Percentiles rank a stretch among this genome's conserved stretches.
These are phyloP conservation scores for Monosporascus sp. DNA, from an alignment of 2,329 filamentous ascomycete genomes.

Conservation along the genomic window DNA sequence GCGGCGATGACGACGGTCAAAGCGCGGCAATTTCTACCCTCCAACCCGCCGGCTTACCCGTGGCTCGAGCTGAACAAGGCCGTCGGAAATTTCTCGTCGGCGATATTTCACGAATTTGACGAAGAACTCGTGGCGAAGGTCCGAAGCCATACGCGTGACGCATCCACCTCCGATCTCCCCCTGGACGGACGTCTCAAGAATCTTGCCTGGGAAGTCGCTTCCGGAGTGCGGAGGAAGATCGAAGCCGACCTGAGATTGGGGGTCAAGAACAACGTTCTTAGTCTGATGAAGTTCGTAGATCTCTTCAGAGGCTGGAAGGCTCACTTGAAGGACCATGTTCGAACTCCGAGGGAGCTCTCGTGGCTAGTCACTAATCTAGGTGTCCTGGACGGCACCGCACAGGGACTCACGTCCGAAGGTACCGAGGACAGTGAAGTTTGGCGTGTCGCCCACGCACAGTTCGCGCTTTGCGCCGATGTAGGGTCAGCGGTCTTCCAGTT, in stretches of 20 bases:
- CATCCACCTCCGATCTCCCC: not conserved
- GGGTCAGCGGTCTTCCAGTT: slow-evolving; percentile 7
- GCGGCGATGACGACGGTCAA: slow-evolving; percentile 9
- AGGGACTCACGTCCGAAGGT: not conserved
- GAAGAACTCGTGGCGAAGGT: slow-evolving; percentile 9
- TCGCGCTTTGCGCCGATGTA: slow-evolving; percentile 11
- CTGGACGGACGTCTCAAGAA: slow-evolving; percentile 3
- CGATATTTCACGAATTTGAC: slow-evolving; percentile 11
- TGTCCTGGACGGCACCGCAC: slow-evolving; percentile 20
- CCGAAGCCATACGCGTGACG: not conserved
- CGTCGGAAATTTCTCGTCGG: slow-evolving; percentile 16
- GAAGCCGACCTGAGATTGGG: slow-evolving; percentile 18
- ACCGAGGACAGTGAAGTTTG: slow-evolving; percentile 1
- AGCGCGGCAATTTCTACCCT: slow-evolving; percentile 12
- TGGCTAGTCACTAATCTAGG: slow-evolving; percentile 29
- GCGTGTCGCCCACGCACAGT: slow-evolving; percentile 11
- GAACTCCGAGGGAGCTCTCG: slow-evolving; percentile 21
- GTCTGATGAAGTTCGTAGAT: slow-evolving; percentile 24
- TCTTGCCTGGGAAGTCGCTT: slow-evolving; percentile 15
- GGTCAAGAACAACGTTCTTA: slow-evolving; percentile 26
- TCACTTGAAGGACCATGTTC: slow-evolving; percentile 19
- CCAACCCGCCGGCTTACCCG: not conserved
- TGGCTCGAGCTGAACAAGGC: slow-evolving; percentile 7
- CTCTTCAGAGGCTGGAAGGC: slow-evolving; percentile 20
- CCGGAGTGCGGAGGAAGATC: slow-evolving; percentile 22